phyloP scores from a whole-genome alignment of 768 basidiomycete genomes.

The Daedaleopsis nitida region DNA sequence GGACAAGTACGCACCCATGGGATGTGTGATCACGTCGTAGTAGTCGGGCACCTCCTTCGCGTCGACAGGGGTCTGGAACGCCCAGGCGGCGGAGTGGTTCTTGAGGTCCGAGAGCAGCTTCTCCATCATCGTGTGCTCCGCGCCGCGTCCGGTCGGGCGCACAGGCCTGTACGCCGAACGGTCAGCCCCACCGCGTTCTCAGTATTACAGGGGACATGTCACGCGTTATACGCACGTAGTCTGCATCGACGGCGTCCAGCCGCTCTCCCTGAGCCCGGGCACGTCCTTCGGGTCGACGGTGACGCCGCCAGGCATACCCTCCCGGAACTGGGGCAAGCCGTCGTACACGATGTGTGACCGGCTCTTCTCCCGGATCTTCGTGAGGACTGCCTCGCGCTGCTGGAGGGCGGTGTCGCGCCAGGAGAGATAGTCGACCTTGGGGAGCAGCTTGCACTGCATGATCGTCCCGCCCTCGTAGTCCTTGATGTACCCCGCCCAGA shows the following conservation, averaged over 20 bases:
- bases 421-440: conserved; percentile 85
- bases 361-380: conserved; percentile 86
- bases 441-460: conserved; percentile 98
- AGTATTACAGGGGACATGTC: too few species aligned
- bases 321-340: conserved; percentile 77
- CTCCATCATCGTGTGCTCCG: conserved; percentile 70
- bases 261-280: conserved; percentile 89
- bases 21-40: conserved; percentile 82
- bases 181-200: background rate
- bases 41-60: conserved; percentile 83
- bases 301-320: conserved; percentile 52
- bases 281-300: conserved; percentile 74
- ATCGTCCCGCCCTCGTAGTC: conserved; percentile 99
- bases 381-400: conserved; percentile 88
- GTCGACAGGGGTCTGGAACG: conserved; percentile 83
- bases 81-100: conserved; percentile 81
- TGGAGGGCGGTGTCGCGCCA: conserved; percentile 71
- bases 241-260: conserved; percentile 88
- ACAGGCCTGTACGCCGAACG: conserved; percentile 26
- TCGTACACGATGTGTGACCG: conserved; percentile 83
- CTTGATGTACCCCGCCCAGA: conserved; percentile 99
- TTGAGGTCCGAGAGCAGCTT: conserved; percentile 78
- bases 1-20: conserved; percentile 81
- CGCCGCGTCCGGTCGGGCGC: conserved; percentile 51
- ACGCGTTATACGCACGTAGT: conserved; percentile 51